Evolutionary conservation across 306 rosid genomes (phyloP), one percentile per base, ranked within the genome.

Genomic region (Cotoneaster glaucophyllus): DNA sequence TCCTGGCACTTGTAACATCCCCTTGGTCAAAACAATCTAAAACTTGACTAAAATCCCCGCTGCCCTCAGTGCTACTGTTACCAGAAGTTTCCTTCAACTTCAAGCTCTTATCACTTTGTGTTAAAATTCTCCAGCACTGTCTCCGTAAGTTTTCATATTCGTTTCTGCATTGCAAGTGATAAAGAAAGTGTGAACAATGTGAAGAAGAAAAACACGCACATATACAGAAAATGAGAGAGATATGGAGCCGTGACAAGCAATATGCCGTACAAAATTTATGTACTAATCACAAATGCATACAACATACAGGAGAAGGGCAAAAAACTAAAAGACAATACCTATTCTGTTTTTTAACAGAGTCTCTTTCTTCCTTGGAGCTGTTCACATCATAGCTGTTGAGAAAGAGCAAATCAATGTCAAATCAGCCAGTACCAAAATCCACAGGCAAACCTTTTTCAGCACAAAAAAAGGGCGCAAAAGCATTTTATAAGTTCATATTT

Each of bases 341-440:
- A 39, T 77, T 77, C 70, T 59, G 39, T 5, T 5, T 58, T 59
- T 77, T 69, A 4, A 43, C 34, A 29, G 75, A 1, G 2, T 77
- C 80, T 32, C 80, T 77, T 69, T 77, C 80, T 59, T 69, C 80
- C 69, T 29, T 69, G 31, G 75, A 43, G 63, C 80, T 77, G 75
- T 69, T 77, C 75, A 77, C 32, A 18, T 77, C 75, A n/a, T 77
- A 77, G 63, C 80, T 77, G 75, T 77, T 58, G 15, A 28, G 4
- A 1, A 25, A 69, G 75, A 77, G 70, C 17, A 69, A 26, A 12
- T 26, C 41, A 14, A 45, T 58, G 61, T 69, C 61, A 77, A 43
- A 76, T 34, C 54, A 52, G 32, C 67, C 17, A 37, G 21, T 9
- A 66, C 28, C 41, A 67, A 43, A 58, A 76, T 10, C 19, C 56